Evolutionary conservation across 768 basidiomycete species (phyloP).

Genomic region (Pulveroboletus sp.): DNA sequence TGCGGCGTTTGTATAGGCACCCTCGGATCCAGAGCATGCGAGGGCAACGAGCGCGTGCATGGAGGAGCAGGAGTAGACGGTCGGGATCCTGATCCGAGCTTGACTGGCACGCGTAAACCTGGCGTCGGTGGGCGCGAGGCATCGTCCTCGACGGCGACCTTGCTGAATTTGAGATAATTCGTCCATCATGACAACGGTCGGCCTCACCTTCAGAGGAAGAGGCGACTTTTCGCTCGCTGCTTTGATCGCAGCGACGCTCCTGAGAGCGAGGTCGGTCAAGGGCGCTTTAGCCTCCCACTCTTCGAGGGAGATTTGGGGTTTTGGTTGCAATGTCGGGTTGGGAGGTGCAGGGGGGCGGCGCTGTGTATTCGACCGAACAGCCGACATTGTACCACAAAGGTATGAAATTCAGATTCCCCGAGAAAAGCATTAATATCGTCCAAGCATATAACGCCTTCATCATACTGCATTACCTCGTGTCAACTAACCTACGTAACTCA

Average conservation of each 20-base stretch:
- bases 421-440: too few species aligned
- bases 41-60: conserved; percentile 18
- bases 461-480: too few species aligned
- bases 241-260: conserved; percentile 63
- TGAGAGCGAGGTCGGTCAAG: conserved; percentile 61
- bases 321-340: conserved; percentile 32
- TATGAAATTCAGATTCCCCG: not conserved
- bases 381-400: conserved; percentile 18
- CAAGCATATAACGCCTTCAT: too few species aligned
- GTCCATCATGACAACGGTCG: not conserved
- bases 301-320: conserved; percentile 61
- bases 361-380: conserved; percentile 16
- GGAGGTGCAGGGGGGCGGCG: conserved; percentile 28
- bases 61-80: conserved; percentile 40
- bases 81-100: conserved; percentile 41
- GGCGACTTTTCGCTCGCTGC: conserved; percentile 55
- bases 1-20: conserved; percentile 85
- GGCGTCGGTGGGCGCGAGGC: conserved; percentile 33
- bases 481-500: conserved; percentile 1
- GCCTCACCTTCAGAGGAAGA: conserved; percentile 75
- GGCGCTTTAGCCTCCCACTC: conserved; percentile 90
- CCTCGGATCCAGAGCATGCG: conserved; percentile 66
- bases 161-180: conserved; percentile 30
- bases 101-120: conserved; percentile 34
- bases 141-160: conserved; percentile 43